These are phyloP conservation scores for Penicillium sp. DNA, from an alignment of 2,329 filamentous ascomycete genomes.

Conservation along the genomic window DNA sequence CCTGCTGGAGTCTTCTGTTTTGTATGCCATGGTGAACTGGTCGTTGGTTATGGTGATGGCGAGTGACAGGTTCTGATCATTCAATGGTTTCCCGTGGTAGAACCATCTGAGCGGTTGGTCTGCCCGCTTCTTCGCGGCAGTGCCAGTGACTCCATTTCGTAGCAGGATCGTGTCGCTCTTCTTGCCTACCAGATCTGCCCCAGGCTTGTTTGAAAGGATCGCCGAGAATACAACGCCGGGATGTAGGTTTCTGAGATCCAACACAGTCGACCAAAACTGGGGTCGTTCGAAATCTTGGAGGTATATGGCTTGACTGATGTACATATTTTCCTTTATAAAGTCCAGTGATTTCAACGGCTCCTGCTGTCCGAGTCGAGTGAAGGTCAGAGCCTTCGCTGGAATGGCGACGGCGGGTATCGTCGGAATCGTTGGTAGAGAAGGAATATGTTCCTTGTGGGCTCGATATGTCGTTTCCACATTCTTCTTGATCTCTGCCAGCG, in stretches of 20 bases:
- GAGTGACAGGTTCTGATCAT: constrained; percentile 6
- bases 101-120: constrained; percentile 1
- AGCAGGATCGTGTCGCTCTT: constrained; percentile 6
- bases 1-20: neutral
- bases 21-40: constrained; percentile 10
- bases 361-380: neutral
- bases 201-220: constrained; percentile 8
- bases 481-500: neutral
- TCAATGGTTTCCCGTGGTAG: constrained; percentile 13
- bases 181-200: neutral
- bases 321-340: neutral
- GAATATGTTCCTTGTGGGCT: neutral
- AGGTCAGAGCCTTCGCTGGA: constrained; percentile 2
- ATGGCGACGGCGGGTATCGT: constrained; percentile 3
- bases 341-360: neutral
- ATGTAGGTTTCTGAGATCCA: constrained; percentile 9
- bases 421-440: constrained; percentile 4
- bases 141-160: constrained; percentile 13
- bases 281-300: constrained; percentile 4
- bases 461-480: neutral
- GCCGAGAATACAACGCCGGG: constrained; percentile 8
- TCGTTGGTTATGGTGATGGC: constrained; percentile 8
- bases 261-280: constrained; percentile 2
- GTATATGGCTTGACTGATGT: constrained; percentile 7
- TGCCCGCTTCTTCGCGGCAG: constrained; percentile 8